Conservation (phyloP, 495 filamentous ascomycete genomes). For the Trichoderma reesei region DNA sequence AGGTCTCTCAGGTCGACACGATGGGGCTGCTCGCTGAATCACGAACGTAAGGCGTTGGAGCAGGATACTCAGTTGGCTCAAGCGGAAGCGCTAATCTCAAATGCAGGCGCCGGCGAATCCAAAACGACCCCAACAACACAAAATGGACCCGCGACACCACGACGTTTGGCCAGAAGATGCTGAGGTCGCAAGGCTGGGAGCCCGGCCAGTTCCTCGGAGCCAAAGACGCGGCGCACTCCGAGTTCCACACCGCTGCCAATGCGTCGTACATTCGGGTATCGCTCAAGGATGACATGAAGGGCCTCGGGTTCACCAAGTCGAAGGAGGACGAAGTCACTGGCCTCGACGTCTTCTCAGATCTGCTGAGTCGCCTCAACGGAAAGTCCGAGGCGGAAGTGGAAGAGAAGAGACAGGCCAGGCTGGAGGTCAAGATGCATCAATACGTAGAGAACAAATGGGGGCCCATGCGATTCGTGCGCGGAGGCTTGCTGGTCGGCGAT, state of each 20-base stretch:
- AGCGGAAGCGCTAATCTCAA: background rate
- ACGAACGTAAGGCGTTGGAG: background rate
- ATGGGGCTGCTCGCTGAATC: slow-evolving; percentile 9
- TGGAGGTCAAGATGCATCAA: slow-evolving; percentile 52
- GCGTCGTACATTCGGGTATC: slow-evolving; percentile 67
- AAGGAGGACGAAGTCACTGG: slow-evolving; percentile 69
- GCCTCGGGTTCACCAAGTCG: slow-evolving; percentile 66
- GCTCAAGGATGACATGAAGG: slow-evolving; percentile 82
- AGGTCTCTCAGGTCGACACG: background rate
- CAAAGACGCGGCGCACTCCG: slow-evolving; percentile 58
- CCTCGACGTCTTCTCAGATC: slow-evolving; percentile 68
- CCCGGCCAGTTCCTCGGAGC: slow-evolving; percentile 74
- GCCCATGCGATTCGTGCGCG: slow-evolving; percentile 67
- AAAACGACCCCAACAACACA: slow-evolving; percentile 87
- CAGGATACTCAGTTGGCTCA: background rate
- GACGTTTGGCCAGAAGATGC: slow-evolving; percentile 76
- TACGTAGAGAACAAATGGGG: slow-evolving; percentile 64
- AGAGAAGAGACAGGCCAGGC: slow-evolving; percentile 51
- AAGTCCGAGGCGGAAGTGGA: slow-evolving; percentile 60
- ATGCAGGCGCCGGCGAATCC: slow-evolving; percentile 67
- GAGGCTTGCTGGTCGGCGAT: slow-evolving; percentile 68
- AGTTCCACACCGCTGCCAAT: slow-evolving; percentile 64
- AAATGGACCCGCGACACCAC: slow-evolving; percentile 75
- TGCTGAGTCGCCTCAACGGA: slow-evolving; percentile 84
- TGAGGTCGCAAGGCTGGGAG: slow-evolving; percentile 80